A percentile compares a stretch with the other conserved stretches of the same genome.
Conservation (phyloP, 306 rosid species). For the Inga laurina region DNA sequence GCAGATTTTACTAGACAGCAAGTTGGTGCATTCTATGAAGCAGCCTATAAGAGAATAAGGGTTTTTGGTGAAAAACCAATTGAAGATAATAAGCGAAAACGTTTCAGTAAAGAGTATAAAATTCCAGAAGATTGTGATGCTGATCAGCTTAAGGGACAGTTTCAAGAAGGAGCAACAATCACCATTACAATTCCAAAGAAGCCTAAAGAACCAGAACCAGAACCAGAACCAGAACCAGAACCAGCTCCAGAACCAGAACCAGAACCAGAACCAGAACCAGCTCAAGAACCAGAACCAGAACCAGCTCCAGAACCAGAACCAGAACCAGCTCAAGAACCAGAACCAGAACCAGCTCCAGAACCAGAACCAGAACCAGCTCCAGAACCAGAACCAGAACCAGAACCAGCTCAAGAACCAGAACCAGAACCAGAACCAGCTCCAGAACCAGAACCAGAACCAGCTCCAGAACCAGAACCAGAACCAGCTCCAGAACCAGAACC, state of each 20-base stretch:
- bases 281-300: too few relatives aligned
- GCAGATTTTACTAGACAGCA: background rate
- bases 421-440: background rate
- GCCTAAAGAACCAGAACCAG: background rate
- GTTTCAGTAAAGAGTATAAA: background rate
- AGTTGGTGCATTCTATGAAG: background rate
- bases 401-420: background rate
- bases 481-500: too few relatives aligned
- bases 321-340: too few relatives aligned
- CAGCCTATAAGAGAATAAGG: background rate
- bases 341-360: background rate
- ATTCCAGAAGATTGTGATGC: background rate
- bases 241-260: background rate
- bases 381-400: too few relatives aligned
- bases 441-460: background rate
- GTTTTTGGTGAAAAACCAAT: background rate
- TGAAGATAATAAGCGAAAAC: background rate
- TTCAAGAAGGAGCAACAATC: constrained; percentile 29
- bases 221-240: background rate
- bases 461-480: background rate
- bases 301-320: too few relatives aligned
- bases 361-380: too few relatives aligned
- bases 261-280: too few relatives aligned
- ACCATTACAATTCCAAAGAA: constrained; percentile 34
- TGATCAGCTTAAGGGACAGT: constrained; percentile 11